Evolutionary conservation across 192 early-diverging fungal species (phyloP), one percentile per base, ranked within the genome.

Genomic region (Coemansia sp.): DNA sequence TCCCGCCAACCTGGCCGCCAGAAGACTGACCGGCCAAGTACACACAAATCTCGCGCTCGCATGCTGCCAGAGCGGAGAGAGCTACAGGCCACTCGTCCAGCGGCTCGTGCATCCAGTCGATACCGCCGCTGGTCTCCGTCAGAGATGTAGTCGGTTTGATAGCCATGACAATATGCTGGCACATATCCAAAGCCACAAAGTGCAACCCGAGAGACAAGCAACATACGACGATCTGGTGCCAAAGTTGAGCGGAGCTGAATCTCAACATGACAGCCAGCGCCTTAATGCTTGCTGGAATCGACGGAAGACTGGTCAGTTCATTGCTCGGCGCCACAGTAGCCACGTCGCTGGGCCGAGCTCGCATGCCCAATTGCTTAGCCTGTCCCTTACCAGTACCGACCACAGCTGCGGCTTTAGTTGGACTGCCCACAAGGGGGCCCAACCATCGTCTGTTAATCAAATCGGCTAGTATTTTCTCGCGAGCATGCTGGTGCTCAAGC

Each of bases 361-460:
- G 58, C 37, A 21, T 23, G 36, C 24, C 38, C 28, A 33, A 14
- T 16, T 55, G 51, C 51, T 55, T 48, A 59, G 50, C 42, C 39
- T 72, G 66, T 33, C 70, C 64, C 24, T 72, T 72, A 9, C 28
- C 11, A 16, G 16, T 43, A 6, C 59, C 16, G 9, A 6, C 35
- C 14, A 39, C 10, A n/a, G 26, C 3, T 16, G 18, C 21, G 14
- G 50, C 38, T 16, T 62, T 62, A 6, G 21, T 16, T 28, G 53
- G 50, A 3, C 39, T 28, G 9, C 21, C 11, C 9, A 28, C 28
- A 34, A 58, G 45, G 11, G 63, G 13, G 20, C 48, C 66, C 20
- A 81, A 60, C 79, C 79, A 82, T 14, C 73, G 74, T 45, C 60
- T 62, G 6, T 72, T 70, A 13, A 82, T 50, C 23, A 82, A 10